Evolutionary conservation across 257 asterid genomes (phyloP), one percentile per base, ranked within the genome.

Genomic region (Capsicum rhomboideum): DNA sequence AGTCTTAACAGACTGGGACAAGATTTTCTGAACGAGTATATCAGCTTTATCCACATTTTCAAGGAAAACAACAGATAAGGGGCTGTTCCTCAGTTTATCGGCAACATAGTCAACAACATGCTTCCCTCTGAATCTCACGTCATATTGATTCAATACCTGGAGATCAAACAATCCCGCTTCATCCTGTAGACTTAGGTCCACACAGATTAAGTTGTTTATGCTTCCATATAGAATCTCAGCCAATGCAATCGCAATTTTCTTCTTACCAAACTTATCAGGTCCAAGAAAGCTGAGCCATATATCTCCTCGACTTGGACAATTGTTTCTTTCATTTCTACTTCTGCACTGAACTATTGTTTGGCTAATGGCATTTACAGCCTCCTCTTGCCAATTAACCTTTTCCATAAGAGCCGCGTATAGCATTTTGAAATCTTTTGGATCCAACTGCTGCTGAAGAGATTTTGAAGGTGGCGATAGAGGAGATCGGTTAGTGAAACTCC

Each of bases 1-100:
- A 0, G 89, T 91, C 83, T 86, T 91, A 68, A 88, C 61, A 18
- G 98, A 98, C 80, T 80, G 89, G 21, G 87, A 86, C 87, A 96
- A 84, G 89, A 90, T 88, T 63, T 84, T 90, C 84, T 94, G 99
- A 72, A 94, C 91, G 9, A 92, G 92, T 1, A 69, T 64, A 91
- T 93, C 98, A 46, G 99, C 97, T 59, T 88, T 90, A 17, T 96
- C 97, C 5, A 96, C 69, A 59, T 91, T 93, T 69, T 94, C 98
- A 6, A 96, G 91, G 74, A 96, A 91, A 71, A 94, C 90, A 68
- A 94, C 92, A 31, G 87, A 90, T 3, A 85, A 52, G 10, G 97
- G 98, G 66, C 85, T 93, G 84, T 89, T 88, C 87, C 90, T 85
- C 72, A 96, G 91, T 79, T 91, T 91, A 66, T 91, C 99, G 0